Conservation (phyloP, 345 rosid genomes). For the Raphanus sativus region DNA sequence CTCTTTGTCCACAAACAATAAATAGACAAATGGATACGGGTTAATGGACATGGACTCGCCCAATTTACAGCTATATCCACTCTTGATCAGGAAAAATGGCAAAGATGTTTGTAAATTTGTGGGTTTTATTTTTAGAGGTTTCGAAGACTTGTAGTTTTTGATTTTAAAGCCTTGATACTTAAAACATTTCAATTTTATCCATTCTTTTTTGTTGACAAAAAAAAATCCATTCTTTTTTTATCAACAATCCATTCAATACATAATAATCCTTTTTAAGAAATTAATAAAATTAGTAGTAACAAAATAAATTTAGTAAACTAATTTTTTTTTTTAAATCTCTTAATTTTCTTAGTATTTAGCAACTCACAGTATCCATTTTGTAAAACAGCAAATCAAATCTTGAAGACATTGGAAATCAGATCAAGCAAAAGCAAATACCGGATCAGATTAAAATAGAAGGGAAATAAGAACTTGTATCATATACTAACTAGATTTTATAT, state of each 20-base stretch:
- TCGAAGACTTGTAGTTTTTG: background rate
- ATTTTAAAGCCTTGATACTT: background rate
- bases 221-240: too few species aligned
- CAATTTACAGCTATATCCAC: too few species aligned
- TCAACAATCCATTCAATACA: background rate
- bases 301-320: background rate
- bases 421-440: conserved; percentile 23
- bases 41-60: too few species aligned
- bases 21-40: too few species aligned
- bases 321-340: background rate
- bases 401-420: conserved; percentile 17
- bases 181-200: too few species aligned
- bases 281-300: background rate
- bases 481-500: conserved; percentile 15
- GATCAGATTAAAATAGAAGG: background rate
- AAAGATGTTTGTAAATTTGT: background rate
- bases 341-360: background rate
- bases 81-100: background rate
- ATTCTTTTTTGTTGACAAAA: too few species aligned
- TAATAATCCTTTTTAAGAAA: background rate
- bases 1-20: too few species aligned
- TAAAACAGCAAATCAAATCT: conserved; percentile 28
- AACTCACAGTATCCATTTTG: conserved; percentile 2
- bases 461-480: conserved; percentile 1
- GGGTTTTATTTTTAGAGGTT: background rate